A percentile compares a stretch with the other conserved stretches of the same genome.
Evolutionary conservation across 352 stramenopile genomes (phyloP).

Genomic region (Phytophthora fragariaefolia): DNA sequence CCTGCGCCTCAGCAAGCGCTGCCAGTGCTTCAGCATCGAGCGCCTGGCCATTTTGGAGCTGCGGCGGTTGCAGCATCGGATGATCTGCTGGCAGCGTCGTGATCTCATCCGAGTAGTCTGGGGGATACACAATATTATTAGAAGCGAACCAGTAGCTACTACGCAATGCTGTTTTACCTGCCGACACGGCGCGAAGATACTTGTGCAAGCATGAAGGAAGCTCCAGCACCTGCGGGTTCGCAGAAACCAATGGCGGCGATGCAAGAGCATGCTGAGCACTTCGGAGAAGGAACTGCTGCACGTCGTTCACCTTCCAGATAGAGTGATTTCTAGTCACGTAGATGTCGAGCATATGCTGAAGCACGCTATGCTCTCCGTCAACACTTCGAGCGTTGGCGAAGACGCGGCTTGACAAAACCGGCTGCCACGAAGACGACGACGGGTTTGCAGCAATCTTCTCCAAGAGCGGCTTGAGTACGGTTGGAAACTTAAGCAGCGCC

Average conservation of each 20-base stretch:
- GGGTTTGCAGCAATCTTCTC: slow-evolving; percentile 78
- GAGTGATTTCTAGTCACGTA: slow-evolving; percentile 82
- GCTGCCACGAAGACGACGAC: slow-evolving; percentile 73
- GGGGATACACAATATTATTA: neutral
- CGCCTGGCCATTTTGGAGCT: slow-evolving; percentile 67
- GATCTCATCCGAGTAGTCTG: slow-evolving; percentile 90
- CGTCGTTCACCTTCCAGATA: slow-evolving; percentile 86
- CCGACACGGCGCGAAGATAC: slow-evolving; percentile 69
- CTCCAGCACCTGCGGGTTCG: slow-evolving; percentile 63
- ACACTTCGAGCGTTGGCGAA: slow-evolving; percentile 80
- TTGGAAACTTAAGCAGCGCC: slow-evolving; percentile 73
- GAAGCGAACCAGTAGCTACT: neutral
- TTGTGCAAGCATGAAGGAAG: slow-evolving; percentile 69
- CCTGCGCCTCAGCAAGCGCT: slow-evolving; percentile 61
- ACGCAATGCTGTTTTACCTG: slow-evolving; percentile 44
- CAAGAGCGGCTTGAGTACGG: slow-evolving; percentile 70
- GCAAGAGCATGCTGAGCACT: slow-evolving; percentile 71
- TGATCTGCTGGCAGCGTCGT: slow-evolving; percentile 85
- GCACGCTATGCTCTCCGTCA: slow-evolving; percentile 53
- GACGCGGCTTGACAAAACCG: slow-evolving; percentile 71
- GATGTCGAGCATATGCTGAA: slow-evolving; percentile 83
- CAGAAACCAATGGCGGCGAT: slow-evolving; percentile 53
- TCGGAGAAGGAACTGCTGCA: slow-evolving; percentile 71
- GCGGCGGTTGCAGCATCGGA: slow-evolving; percentile 81
- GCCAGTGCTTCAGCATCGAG: slow-evolving; percentile 64